These are phyloP conservation scores for Pythium plurisporium DNA, from an alignment of 352 stramenopile species.

Conservation along the genomic window DNA sequence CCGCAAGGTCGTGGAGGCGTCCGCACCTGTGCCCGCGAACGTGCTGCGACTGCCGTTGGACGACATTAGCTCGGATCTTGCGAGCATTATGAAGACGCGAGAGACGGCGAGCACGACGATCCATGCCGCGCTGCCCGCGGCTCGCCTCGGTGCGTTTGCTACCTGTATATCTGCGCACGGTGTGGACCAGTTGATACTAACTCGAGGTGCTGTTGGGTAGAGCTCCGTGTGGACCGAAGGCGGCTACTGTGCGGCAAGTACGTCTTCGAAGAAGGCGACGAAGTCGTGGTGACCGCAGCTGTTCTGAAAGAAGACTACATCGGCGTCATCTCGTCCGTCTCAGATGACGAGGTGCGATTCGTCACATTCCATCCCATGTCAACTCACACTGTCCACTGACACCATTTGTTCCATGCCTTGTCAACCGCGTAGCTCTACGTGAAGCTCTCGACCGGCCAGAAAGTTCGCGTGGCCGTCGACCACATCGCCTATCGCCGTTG, in stretches of 20 bases:
- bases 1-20: constrained; percentile 30
- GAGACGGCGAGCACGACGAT: constrained; percentile 25
- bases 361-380: background rate
- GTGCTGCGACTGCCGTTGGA: constrained; percentile 49
- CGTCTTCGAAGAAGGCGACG: constrained; percentile 77
- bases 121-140: constrained; percentile 8
- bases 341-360: constrained; percentile 45
- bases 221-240: constrained; percentile 48
- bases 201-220: constrained; percentile 14
- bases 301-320: constrained; percentile 69
- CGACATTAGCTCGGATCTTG: constrained; percentile 52
- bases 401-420: too few species aligned
- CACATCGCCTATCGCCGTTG: constrained; percentile 36
- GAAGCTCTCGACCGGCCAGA: constrained; percentile 56
- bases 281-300: constrained; percentile 62
- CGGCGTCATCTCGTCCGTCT: constrained; percentile 73
- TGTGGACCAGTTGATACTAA: background rate
- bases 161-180: background rate
- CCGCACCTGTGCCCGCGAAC: constrained; percentile 30
- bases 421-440: constrained; percentile 43
- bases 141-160: constrained; percentile 26
- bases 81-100: constrained; percentile 38
- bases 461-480: constrained; percentile 58
- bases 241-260: constrained; percentile 63
- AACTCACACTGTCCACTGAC: background rate